Evolutionary conservation across 371 early-diverging fungal genomes (phyloP).

Genomic region (Actinomortierella ambigua): DNA sequence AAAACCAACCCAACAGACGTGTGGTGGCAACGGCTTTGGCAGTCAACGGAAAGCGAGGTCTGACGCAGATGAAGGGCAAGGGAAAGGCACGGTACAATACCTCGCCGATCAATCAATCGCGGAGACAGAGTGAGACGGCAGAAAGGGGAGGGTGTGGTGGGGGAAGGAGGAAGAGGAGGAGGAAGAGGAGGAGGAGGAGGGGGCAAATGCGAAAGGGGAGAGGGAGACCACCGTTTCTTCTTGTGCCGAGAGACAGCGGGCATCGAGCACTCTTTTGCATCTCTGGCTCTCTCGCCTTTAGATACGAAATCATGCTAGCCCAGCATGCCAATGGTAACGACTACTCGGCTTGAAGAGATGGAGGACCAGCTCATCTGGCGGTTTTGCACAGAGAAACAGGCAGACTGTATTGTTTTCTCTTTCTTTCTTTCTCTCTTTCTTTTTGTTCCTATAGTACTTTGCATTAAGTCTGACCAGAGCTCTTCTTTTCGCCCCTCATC

Average conservation of each 20-base stretch:
- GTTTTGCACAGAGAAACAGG: too few relatives aligned
- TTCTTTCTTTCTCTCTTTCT: conserved; percentile 2
- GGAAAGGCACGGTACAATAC: not conserved
- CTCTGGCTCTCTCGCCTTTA: too few relatives aligned
- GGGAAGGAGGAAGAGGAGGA: not conserved
- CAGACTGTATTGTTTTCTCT: too few relatives aligned
- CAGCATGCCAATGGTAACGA: too few relatives aligned
- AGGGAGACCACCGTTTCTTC: too few relatives aligned
- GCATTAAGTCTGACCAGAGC: conserved; percentile 69
- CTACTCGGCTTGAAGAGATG: too few relatives aligned
- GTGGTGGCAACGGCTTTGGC: not conserved
- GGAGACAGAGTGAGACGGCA: not conserved
- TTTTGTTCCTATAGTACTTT: conserved; percentile 50
- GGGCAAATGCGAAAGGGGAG: not conserved
- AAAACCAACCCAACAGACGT: not conserved
- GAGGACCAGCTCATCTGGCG: too few relatives aligned
- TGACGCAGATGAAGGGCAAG: not conserved
- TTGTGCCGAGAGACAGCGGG: too few relatives aligned
- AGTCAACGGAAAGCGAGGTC: too few relatives aligned
- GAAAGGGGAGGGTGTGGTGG: not conserved
- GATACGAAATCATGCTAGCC: too few relatives aligned
- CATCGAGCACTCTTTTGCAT: too few relatives aligned
- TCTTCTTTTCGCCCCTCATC: conserved; percentile 83
- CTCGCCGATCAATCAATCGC: not conserved
- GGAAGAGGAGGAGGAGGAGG: not conserved